phyloP scores from a whole-genome alignment of 2,329 filamentous ascomycete species.

The Venturiaceae sp. region DNA sequence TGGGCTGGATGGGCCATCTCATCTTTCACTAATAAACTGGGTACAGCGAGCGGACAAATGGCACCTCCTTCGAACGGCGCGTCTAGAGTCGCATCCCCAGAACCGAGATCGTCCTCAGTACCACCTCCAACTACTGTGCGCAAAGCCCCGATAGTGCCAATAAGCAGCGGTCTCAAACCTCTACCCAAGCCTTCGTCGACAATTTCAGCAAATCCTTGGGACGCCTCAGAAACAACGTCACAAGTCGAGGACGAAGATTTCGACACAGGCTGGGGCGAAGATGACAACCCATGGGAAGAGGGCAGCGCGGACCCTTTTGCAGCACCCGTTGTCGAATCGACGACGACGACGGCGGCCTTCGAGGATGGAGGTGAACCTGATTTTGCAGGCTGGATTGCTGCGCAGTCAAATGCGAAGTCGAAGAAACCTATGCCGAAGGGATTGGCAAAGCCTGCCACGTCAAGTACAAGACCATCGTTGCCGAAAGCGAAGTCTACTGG shows the following conservation, averaged over 20 bases:
- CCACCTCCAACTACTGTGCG: constrained; percentile 34
- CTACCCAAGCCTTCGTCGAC: constrained; percentile 8
- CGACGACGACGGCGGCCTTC: constrained; percentile 35
- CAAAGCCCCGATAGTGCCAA: constrained; percentile 27
- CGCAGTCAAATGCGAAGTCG: constrained; percentile 67
- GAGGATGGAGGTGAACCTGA: constrained; percentile 86
- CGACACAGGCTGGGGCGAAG: constrained; percentile 64
- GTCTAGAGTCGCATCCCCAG: constrained; percentile 37
- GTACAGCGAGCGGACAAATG: constrained; percentile 78
- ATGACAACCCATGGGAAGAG: constrained; percentile 61
- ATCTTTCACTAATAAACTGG: constrained; percentile 92
- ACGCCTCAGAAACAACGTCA: constrained; percentile 17
- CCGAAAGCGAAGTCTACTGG: constrained; percentile 20
- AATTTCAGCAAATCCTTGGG: constrained; percentile 15
- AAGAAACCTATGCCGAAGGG: constrained; percentile 77
- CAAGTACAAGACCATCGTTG: constrained; percentile 21
- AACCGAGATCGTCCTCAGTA: constrained; percentile 37
- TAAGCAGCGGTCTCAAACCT: constrained; percentile 13
- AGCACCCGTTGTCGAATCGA: constrained; percentile 35
- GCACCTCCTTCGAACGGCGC: constrained; percentile 39
- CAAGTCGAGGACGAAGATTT: constrained; percentile 49
- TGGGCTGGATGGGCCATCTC: constrained; percentile 99
- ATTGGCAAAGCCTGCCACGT: constrained; percentile 49
- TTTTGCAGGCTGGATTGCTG: constrained; percentile 90
- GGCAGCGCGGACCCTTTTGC: constrained; percentile 38